Evolutionary conservation across 2,329 filamentous ascomycete species (phyloP).

Genomic region (Purpureocillium takamizusanense): DNA sequence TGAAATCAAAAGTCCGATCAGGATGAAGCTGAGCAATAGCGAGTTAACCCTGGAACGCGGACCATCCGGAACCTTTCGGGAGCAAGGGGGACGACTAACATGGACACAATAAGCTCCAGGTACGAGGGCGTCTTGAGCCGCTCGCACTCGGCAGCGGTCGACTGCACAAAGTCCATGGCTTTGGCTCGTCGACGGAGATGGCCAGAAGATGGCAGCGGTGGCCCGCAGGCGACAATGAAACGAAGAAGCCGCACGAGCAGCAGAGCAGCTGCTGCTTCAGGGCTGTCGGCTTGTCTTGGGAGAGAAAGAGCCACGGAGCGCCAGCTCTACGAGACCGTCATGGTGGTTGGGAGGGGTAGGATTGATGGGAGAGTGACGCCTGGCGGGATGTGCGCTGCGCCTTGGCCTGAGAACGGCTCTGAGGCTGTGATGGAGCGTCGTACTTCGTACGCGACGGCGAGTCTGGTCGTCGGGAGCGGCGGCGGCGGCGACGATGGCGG

Average conservation of each 20-base stretch:
- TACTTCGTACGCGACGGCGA: no score
- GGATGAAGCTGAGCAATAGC: slow-evolving; percentile 54
- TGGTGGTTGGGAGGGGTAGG: neutral
- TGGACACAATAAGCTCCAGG: slow-evolving; percentile 46
- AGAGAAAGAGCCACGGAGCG: neutral
- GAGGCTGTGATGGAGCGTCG: no score
- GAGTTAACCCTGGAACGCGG: neutral
- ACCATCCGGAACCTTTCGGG: neutral
- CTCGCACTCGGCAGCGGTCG: slow-evolving; percentile 29
- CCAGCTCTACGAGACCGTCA: neutral
- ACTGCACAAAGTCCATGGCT: slow-evolving; percentile 3
- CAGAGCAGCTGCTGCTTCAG: neutral
- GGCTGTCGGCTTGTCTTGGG: neutral
- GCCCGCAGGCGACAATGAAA: no score
- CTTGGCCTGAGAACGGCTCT: no score
- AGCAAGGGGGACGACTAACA: slow-evolving; percentile 26
- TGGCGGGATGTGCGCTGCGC: no score
- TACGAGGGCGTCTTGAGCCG: slow-evolving; percentile 43
- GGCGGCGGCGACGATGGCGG: no score
- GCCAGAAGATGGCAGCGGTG: no score
- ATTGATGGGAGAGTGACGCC: no score
- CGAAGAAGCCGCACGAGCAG: no score
- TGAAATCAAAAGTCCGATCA: slow-evolving; percentile 81
- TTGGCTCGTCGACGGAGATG: no score
- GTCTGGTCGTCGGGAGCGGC: no score